Conservation (phyloP, 2,329 filamentous ascomycete species). For the Phialocephala sp. region DNA sequence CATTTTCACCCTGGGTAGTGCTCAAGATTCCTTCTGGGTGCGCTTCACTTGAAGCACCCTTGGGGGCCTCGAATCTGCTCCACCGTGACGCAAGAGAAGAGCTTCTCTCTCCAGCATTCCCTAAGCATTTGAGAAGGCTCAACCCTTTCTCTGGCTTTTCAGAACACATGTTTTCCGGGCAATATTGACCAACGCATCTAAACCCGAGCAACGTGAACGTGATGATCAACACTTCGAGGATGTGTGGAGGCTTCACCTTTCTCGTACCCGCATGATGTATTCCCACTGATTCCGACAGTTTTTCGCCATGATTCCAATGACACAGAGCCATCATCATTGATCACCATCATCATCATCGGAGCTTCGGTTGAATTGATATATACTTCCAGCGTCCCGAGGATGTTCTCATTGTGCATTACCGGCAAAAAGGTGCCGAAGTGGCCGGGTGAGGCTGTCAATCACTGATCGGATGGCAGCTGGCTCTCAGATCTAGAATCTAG, state of each 20-base stretch:
- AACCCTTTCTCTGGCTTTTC: too few relatives aligned
- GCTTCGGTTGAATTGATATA: too few relatives aligned
- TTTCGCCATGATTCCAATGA: too few relatives aligned
- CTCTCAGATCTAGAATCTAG: neutral
- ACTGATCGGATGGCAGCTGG: neutral
- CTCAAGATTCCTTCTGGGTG: neutral
- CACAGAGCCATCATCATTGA: too few relatives aligned
- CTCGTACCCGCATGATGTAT: too few relatives aligned
- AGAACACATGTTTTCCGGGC: too few relatives aligned
- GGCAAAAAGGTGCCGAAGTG: neutral
- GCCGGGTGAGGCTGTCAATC: neutral
- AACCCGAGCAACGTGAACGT: neutral
- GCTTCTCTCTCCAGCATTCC: neutral
- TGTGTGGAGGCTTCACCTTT: neutral
- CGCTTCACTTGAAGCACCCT: neutral
- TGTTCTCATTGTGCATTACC: neutral
- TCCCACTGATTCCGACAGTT: too few relatives aligned
- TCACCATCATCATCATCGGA: too few relatives aligned
- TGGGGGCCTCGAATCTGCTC: neutral
- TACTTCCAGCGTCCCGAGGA: too few relatives aligned
- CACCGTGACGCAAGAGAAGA: neutral
- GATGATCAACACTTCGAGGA: neutral
- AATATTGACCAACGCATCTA: neutral
- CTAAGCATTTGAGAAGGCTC: neutral
- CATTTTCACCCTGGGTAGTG: neutral